phyloP scores from a whole-genome alignment of 371 early-diverging fungal species.

The Syncephalastrum contaminatum region DNA sequence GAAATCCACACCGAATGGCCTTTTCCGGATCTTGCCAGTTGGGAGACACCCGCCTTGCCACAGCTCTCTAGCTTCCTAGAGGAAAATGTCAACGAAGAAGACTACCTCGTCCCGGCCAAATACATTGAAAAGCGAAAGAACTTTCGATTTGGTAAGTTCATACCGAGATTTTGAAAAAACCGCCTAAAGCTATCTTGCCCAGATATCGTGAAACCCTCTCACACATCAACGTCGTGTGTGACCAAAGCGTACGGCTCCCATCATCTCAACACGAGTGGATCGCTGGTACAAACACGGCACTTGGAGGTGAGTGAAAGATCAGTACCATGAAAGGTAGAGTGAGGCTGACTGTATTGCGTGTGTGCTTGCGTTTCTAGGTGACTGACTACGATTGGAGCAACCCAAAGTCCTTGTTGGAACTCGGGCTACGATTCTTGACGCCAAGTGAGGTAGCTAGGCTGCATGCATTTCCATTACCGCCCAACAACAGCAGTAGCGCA shows the following conservation, averaged over 20 bases:
- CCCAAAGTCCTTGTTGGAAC: constrained; percentile 43
- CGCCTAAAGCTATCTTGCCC: neutral
- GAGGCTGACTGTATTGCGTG: neutral
- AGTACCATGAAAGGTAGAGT: neutral
- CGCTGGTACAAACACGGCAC: constrained; percentile 56
- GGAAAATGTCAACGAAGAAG: constrained; percentile 28
- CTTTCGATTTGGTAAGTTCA: constrained; percentile 64
- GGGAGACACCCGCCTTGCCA: constrained; percentile 22
- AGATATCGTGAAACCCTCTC: constrained; percentile 59
- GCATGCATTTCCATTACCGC: constrained; percentile 69
- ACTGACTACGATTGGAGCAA: constrained; percentile 50
- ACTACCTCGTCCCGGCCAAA: constrained; percentile 57
- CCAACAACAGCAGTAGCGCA: constrained; percentile 8
- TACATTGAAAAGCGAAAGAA: constrained; percentile 63
- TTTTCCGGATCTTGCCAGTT: constrained; percentile 31
- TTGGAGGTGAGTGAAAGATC: constrained; percentile 30
- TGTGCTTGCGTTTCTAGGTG: constrained; percentile 9
- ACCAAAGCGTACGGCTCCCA: constrained; percentile 79
- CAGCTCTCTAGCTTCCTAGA: constrained; percentile 42
- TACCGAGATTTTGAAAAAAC: neutral
- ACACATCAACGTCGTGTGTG: constrained; percentile 62
- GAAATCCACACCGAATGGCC: constrained; percentile 54
- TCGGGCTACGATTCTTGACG: constrained; percentile 74
- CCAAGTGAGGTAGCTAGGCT: constrained; percentile 75
- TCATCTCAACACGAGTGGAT: constrained; percentile 67